These are phyloP conservation scores for Globisporangium iwayamae DNA, from an alignment of 352 stramenopile species.

Conservation along the genomic window DNA sequence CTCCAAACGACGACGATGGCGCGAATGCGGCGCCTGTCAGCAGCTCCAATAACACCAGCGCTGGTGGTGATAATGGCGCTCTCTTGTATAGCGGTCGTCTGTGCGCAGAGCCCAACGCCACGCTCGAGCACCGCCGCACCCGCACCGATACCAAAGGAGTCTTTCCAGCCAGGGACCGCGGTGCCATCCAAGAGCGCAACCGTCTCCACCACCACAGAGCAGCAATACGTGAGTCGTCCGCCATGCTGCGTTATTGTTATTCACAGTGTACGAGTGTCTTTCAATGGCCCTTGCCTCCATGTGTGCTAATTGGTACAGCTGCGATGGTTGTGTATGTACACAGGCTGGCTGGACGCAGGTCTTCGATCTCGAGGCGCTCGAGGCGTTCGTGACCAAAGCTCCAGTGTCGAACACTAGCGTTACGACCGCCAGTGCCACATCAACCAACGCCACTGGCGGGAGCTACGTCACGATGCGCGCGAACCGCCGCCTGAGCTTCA, in stretches of 20 bases:
- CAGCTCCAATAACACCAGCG: too few relatives aligned
- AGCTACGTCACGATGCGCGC: constrained; percentile 4
- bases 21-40: too few relatives aligned
- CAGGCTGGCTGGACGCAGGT: constrained; percentile 4
- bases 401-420: neutral
- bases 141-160: neutral
- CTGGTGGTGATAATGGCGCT: too few relatives aligned
- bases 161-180: neutral
- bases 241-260: too few relatives aligned
- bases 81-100: neutral
- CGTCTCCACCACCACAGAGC: neutral
- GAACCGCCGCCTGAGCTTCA: constrained; percentile 1
- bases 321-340: neutral
- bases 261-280: neutral
- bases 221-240: neutral
- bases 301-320: too few relatives aligned
- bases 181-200: neutral
- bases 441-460: neutral
- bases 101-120: neutral
- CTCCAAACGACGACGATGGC: too few relatives aligned
- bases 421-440: neutral
- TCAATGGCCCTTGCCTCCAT: too few relatives aligned
- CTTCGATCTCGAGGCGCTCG: constrained; percentile 1
- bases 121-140: too few relatives aligned
- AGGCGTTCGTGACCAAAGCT: neutral